Conservation (phyloP, 352 stramenopile genomes). For the Globisporangium ultimum region DNA sequence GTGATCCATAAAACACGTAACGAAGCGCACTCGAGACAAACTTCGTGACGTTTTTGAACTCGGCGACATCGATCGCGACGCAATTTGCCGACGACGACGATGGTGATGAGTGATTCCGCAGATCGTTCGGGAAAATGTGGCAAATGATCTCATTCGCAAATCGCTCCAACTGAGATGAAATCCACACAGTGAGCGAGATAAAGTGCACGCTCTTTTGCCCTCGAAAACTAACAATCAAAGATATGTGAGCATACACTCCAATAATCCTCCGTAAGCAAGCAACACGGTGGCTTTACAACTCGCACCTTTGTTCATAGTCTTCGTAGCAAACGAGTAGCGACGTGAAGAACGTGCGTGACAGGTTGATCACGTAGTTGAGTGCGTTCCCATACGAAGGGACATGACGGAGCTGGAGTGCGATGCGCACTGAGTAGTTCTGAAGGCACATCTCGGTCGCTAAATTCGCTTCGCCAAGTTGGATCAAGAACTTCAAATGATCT, state of each 20-base stretch:
- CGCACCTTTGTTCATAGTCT: conserved; percentile 69
- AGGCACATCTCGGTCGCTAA: conserved; percentile 80
- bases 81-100: conserved; percentile 9
- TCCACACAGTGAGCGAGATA: conserved; percentile 77
- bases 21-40: conserved; percentile 70
- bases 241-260: too few species aligned
- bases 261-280: too few species aligned
- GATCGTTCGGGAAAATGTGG: conserved; percentile 70
- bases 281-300: too few species aligned
- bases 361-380: conserved; percentile 81
- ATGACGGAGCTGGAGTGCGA: conserved; percentile 68
- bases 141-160: conserved; percentile 72
- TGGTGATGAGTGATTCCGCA: conserved; percentile 2
- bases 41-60: conserved; percentile 77
- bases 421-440: conserved; percentile 77
- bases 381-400: conserved; percentile 71
- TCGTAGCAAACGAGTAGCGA: conserved; percentile 81
- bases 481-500: conserved; percentile 68
- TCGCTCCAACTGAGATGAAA: conserved; percentile 69
- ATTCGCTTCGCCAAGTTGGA: conserved; percentile 61
- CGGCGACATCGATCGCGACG: conserved; percentile 60
- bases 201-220: conserved; percentile 75
- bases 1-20: conserved; percentile 79
- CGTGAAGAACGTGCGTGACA: conserved; percentile 84
- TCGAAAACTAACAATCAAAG: conserved; percentile 58